Evolutionary conservation across 2,329 filamentous ascomycete species (phyloP), one percentile per base, ranked within the genome.

Genomic region (Xylaria sp.): DNA sequence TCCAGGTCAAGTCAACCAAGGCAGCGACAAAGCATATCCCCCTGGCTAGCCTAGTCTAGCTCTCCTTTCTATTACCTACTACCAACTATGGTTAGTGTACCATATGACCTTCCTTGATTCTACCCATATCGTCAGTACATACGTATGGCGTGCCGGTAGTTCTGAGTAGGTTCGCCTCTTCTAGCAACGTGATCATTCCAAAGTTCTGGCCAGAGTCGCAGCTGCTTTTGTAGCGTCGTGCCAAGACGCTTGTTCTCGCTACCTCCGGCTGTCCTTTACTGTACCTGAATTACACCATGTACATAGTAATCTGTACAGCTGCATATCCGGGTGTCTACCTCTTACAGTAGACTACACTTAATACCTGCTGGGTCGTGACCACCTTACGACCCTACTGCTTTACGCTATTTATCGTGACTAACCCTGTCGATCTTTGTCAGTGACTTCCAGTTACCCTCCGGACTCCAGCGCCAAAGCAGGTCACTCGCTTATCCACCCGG

Each of bases 371-470:
- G 33, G 33, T 36, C 7, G 33, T 23, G 12, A 8, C 20, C 28
- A 28, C 28, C 28, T 28, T 25, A 12, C 20, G 7, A 23, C 20
- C 48, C 48, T 23, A 51, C n/a, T 51, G 10, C 48, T 51, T 36
- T 36, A 36, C 33, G 33, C 33, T 36, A 36, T 31, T 33, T 54
- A 68, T 68, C 62, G 46, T 33, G 20, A 48, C 7, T 31, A 65
- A 60, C 65, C 59, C 51, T 61, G 69, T 54, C 51, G 55, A 59
- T 64, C 63, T 67, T 67, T 64, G 64, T 63, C 51, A 56, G 52
- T 57, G 70, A 67, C 70, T 68, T 70, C 41, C 18, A 15, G 15
- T 46, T 48, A 15, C 36, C 39, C 41, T 20, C 52, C 20, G 31
- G 48, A 25, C 62, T 49, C 43, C 43, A 58, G 64, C 67, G 31